Conservation (phyloP, 2,329 filamentous ascomycete genomes). For the Apiospora marii region DNA sequence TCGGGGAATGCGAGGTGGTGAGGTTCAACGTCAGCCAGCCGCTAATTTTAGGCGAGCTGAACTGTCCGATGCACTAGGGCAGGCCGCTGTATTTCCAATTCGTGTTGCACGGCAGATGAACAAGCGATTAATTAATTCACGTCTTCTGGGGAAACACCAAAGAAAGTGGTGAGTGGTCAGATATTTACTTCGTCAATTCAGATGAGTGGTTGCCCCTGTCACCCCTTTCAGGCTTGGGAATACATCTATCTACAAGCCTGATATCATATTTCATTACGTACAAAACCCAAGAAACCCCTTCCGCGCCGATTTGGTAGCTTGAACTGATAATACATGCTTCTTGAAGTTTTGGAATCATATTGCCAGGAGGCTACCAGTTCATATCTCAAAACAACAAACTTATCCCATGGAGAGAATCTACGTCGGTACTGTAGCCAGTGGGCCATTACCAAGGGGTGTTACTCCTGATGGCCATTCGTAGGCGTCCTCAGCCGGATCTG, state of each 20-base stretch:
- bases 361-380: not conserved
- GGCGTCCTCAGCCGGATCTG: not conserved
- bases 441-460: not conserved
- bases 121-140: not conserved
- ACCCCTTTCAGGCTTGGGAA: not conserved
- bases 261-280: not conserved
- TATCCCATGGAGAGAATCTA: not conserved
- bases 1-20: not conserved
- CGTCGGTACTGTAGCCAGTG: not conserved
- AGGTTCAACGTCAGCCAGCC: not conserved
- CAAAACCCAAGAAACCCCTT: not conserved
- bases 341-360: not conserved
- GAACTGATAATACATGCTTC: not conserved
- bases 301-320: not conserved
- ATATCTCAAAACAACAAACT: not conserved
- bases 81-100: not conserved
- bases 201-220: not conserved
- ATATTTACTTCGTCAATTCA: not conserved
- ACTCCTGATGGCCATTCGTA: not conserved
- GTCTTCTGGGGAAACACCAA: not conserved
- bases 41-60: conserved; percentile 3
- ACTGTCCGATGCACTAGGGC: not conserved
- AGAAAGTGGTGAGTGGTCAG: not conserved
- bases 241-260: not conserved
- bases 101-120: not conserved